Base-by-base conservation (phyloP, 345 rosid species). In the Lepidium africanum region DNA sequence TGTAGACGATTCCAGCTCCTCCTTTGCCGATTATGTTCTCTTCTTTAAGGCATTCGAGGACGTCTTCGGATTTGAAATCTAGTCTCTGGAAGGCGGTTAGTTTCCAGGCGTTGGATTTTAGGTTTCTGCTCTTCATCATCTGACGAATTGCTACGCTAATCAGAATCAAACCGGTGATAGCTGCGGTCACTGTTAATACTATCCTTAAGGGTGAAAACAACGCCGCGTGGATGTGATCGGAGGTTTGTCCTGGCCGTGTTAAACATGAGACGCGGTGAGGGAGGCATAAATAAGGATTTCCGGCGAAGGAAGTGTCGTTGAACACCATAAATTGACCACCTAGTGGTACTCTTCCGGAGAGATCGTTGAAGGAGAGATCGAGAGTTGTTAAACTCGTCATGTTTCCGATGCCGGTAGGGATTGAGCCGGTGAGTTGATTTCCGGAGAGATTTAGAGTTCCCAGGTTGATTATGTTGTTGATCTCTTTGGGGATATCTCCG, bases 1-100 rank as follows among this genome's bases (percentile, higher is more conserved):
- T 86, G 76, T 93, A 93, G 35, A 93, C 97, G 32, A 79, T 84
- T 40, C 98, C 97, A 1, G 97, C 90, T 25, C 96, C 97, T 2
- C 98, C 98, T 87, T 88, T 90, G 16, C 97, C 98, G 33, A 93
- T 93, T 6, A 93, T 87, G 78, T 88, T 90, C 76, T 90, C 97
- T 7, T 93, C 97, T 41, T 85, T 84, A 49, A 93, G 67, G 46
- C 98, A 88, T 46, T 88, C 92, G 2, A 88, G 76, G 9, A 93
- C 94, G 57, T 90, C 92, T 64, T 87, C 92, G 0, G 90, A 89
- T 61, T 80, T 88, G 86, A 93, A 90, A 52, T 83, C 84, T 9
- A 93, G 81, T 25, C 79, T 72, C 52, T 84, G 98, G 79, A 93
- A 93, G 2, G 93, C 87, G 15, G 96, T 87, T 42, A 92, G 84